phyloP scores from a whole-genome alignment of 768 basidiomycete genomes.

The Lactarius hatsudake region DNA sequence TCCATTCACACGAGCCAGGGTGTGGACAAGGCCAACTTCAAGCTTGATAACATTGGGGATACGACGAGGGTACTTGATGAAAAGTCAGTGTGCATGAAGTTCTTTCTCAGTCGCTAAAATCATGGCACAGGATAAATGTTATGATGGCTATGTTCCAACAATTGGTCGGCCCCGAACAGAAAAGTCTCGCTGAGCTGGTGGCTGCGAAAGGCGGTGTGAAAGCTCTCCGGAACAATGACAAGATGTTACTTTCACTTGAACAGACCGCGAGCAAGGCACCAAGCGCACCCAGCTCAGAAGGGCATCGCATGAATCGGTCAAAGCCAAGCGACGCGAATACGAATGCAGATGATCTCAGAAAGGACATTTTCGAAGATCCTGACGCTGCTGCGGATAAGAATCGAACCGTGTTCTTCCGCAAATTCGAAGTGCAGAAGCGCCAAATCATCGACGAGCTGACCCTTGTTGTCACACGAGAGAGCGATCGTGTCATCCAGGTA shows the following conservation, averaged over 20 bases:
- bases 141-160: constrained; percentile 23
- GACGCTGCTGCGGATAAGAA: constrained; percentile 28
- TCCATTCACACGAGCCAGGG: constrained; percentile 31
- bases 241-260: constrained; percentile 26
- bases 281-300: background rate
- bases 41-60: constrained; percentile 20
- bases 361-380: constrained; percentile 30
- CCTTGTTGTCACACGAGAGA: constrained; percentile 26
- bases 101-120: background rate
- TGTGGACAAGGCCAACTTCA: constrained; percentile 13
- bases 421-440: constrained; percentile 28
- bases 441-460: constrained; percentile 24
- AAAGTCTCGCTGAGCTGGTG: constrained; percentile 16
- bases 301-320: background rate
- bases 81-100: constrained; percentile 19
- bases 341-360: constrained; percentile 8
- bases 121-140: constrained; percentile 22
- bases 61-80: constrained; percentile 20
- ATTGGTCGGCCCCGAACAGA: constrained; percentile 25
- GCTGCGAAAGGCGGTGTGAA: constrained; percentile 29
- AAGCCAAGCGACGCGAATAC: background rate
- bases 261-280: constrained; percentile 19
- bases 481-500: constrained; percentile 22
- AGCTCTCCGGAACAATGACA: constrained; percentile 25
- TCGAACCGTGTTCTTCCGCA: constrained; percentile 25